phyloP scores from a whole-genome alignment of 352 stramenopile species.

The Pythium volutum region DNA sequence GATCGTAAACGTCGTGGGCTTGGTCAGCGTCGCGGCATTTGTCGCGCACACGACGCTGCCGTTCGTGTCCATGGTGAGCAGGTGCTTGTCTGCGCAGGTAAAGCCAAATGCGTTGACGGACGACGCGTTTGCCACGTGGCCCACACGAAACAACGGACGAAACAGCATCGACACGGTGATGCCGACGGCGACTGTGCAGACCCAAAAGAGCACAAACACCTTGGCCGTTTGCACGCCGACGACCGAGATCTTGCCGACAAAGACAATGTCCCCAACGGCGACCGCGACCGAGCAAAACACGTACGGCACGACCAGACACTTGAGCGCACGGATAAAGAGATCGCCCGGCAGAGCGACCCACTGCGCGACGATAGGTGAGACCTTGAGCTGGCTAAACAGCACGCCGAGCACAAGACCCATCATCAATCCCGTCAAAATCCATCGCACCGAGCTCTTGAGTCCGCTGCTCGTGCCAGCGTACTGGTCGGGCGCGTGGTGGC shows the following conservation, averaged over 20 bases:
- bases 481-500: constrained; percentile 12
- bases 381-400: constrained; percentile 36
- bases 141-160: constrained; percentile 39
- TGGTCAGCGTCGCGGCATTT: background rate
- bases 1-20: constrained; percentile 33
- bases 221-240: constrained; percentile 64
- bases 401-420: constrained; percentile 46
- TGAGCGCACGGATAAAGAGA: constrained; percentile 68
- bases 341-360: constrained; percentile 70
- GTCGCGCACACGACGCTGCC: constrained; percentile 22
- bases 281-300: constrained; percentile 82
- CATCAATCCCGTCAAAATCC: constrained; percentile 46
- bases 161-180: constrained; percentile 55
- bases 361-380: constrained; percentile 35
- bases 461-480: constrained; percentile 42
- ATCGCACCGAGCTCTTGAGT: constrained; percentile 41
- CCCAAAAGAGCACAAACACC: constrained; percentile 56
- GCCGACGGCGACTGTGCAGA: constrained; percentile 42
- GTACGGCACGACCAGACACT: constrained; percentile 68
- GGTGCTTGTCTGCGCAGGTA: constrained; percentile 38
- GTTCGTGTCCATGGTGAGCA: constrained; percentile 19
- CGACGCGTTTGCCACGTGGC: constrained; percentile 4
- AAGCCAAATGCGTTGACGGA: constrained; percentile 42
- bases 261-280: constrained; percentile 67
- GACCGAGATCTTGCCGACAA: constrained; percentile 63